Evolutionary conservation across 345 rosid genomes (phyloP).

Genomic region (Corchorus capsularis): DNA sequence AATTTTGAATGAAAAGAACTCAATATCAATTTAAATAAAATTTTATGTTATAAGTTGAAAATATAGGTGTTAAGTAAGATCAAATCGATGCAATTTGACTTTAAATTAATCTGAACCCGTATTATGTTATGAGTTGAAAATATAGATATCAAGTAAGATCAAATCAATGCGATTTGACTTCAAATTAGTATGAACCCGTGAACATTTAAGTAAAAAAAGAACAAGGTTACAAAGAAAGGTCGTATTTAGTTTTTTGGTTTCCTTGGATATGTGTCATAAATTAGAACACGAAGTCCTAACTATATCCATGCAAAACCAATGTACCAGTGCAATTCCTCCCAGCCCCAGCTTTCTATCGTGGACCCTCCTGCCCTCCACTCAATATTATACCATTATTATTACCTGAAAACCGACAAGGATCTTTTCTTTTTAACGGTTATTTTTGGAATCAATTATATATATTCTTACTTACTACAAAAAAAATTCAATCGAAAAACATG

Average conservation of each 20-base stretch:
- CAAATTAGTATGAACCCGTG: too few relatives aligned
- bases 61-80: too few relatives aligned
- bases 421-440: not conserved
- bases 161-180: not conserved
- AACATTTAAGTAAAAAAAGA: not conserved
- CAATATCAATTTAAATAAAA: too few relatives aligned
- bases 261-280: conserved; percentile 33
- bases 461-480: too few relatives aligned
- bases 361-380: not conserved
- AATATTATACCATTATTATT: not conserved
- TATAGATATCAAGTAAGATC: too few relatives aligned
- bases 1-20: too few relatives aligned
- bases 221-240: not conserved
- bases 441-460: too few relatives aligned
- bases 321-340: not conserved
- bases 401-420: not conserved
- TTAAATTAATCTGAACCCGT: too few relatives aligned
- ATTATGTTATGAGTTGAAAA: too few relatives aligned
- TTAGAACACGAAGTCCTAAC: conserved; percentile 47
- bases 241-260: not conserved
- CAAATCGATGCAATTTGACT: too few relatives aligned
- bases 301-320: conserved; percentile 40
- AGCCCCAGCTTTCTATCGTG: not conserved
- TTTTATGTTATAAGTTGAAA: too few relatives aligned
- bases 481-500: not conserved